Percentiles rank a stretch among this genome's conserved stretches.
Evolutionary conservation across 805 yeast species (phyloP).

Genomic region (Clavispora carvajalis): DNA sequence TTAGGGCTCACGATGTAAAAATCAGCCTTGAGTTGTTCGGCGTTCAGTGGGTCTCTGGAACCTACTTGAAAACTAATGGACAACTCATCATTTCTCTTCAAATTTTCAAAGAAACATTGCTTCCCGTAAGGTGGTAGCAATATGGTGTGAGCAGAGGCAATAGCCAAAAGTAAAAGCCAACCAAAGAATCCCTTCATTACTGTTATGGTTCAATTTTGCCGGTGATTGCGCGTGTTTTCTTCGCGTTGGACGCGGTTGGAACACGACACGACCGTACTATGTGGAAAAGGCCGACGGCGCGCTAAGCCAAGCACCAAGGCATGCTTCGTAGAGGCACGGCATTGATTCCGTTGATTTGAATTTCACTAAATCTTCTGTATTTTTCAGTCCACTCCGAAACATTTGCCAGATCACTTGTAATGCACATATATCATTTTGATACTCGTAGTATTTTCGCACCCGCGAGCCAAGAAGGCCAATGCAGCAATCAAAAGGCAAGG

Average conservation of each 20-base stretch:
- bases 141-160: conserved; percentile 67
- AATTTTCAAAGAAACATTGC: conserved; percentile 80
- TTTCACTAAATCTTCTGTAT: no score
- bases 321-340: no score
- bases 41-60: conserved; percentile 70
- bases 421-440: no score
- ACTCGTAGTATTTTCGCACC: no score
- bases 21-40: conserved; percentile 61
- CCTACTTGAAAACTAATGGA: conserved; percentile 92
- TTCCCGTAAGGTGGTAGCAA: conserved; percentile 77
- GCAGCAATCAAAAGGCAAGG: no score
- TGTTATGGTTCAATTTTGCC: neutral
- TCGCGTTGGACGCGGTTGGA: conserved; percentile 2
- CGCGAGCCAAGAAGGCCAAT: no score
- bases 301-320: no score
- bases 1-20: conserved; percentile 45
- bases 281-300: no score
- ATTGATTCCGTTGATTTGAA: no score
- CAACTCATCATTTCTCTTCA: conserved; percentile 79
- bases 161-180: conserved; percentile 14
- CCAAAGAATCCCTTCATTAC: conserved; percentile 11
- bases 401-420: no score
- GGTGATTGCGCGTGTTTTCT: neutral
- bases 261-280: conserved; percentile 1
- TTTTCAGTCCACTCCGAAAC: no score